phyloP scores from a whole-genome alignment of 2,329 filamentous ascomycete genomes.

The Leptographium radiaticola region DNA sequence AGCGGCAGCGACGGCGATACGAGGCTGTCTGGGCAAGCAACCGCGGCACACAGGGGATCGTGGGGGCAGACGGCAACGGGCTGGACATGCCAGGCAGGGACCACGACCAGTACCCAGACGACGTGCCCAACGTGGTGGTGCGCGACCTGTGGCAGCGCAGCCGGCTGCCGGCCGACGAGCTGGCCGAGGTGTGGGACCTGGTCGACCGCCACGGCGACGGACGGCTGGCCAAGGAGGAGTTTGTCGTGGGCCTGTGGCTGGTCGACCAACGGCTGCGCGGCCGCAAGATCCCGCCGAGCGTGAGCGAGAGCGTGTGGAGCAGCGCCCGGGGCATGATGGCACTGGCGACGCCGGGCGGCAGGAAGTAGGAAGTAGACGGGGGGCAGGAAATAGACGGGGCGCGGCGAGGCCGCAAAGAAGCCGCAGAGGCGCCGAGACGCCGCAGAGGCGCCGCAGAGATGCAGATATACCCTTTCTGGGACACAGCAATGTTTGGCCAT shows the following conservation, averaged over 20 bases:
- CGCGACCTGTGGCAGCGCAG: conserved; percentile 65
- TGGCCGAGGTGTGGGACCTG: conserved; percentile 66
- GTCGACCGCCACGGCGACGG: conserved; percentile 47
- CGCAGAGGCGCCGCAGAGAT: too few species aligned
- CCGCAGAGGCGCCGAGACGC: too few species aligned
- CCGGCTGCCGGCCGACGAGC: conserved; percentile 51
- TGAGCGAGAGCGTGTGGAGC: conserved; percentile 63
- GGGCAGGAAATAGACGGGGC: too few species aligned
- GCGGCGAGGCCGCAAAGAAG: neutral
- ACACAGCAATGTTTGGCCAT: too few species aligned
- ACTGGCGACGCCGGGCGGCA: neutral
- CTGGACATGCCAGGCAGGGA: conserved; percentile 9
- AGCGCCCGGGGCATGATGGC: conserved; percentile 41
- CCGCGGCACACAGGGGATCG: conserved; percentile 34
- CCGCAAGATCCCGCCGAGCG: conserved; percentile 58
- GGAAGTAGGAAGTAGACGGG: neutral
- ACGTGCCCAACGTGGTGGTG: conserved; percentile 55
- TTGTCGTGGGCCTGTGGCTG: conserved; percentile 74
- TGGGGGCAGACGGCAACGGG: neutral
- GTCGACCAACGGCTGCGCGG: conserved; percentile 72
- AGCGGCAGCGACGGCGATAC: conserved; percentile 63
- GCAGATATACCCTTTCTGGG: neutral
- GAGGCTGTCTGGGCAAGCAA: conserved; percentile 80
- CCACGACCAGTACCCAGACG: conserved; percentile 27
- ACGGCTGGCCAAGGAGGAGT: conserved; percentile 52